phyloP scores from a whole-genome alignment of 169 alveolate genomes.

The Plasmodium inui region DNA sequence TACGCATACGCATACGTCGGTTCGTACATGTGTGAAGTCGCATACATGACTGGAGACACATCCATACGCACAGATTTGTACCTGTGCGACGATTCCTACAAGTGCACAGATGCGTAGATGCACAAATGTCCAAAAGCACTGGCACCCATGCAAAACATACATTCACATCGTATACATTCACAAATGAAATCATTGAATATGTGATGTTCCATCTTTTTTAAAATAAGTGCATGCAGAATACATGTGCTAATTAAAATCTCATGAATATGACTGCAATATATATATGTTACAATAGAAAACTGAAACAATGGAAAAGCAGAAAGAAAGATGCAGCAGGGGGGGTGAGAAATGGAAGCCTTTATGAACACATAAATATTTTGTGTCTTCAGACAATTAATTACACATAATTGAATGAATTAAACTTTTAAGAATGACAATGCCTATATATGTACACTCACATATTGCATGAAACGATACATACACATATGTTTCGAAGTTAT shows the following conservation, averaged over 20 bases:
- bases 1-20: not conserved
- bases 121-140: not conserved
- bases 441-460: not conserved
- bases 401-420: slow-evolving; percentile 16
- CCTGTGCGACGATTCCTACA: not conserved
- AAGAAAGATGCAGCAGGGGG: not conserved
- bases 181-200: not conserved
- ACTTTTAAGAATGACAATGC: not conserved
- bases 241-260: slow-evolving; percentile 21
- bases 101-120: not conserved
- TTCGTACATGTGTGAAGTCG: not conserved
- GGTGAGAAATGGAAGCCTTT: slow-evolving; percentile 13
- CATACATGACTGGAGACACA: not conserved
- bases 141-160: not conserved
- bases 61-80: not conserved
- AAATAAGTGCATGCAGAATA: not conserved
- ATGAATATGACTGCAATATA: not conserved
- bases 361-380: slow-evolving; percentile 9
- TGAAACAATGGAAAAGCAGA: slow-evolving; percentile 21
- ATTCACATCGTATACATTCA: not conserved
- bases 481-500: not conserved
- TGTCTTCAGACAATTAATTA: slow-evolving; percentile 15
- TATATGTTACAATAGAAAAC: slow-evolving; percentile 1
- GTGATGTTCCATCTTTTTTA: not conserved
- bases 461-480: not conserved